Percentiles rank a stretch among this genome's conserved stretches.
Conservation (phyloP, 2,329 filamentous ascomycete genomes). For the Fusarium sublunatum region DNA sequence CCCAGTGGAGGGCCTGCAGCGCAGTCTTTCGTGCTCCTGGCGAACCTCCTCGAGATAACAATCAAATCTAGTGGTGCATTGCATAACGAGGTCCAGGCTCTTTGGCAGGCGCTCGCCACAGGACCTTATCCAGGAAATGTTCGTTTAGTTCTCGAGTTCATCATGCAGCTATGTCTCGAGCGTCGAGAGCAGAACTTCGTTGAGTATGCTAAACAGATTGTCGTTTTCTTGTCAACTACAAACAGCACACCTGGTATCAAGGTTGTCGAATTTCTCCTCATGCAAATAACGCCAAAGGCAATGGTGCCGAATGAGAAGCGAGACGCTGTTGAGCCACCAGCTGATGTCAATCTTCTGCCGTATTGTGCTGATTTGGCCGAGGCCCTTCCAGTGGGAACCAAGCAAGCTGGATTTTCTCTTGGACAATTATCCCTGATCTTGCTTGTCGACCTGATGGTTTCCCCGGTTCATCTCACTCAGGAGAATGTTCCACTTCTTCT, state of each 20-base stretch:
- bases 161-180: slow-evolving; percentile 93
- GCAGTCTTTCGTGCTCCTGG: slow-evolving; percentile 92
- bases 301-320: slow-evolving; percentile 94
- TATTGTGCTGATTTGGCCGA: slow-evolving; percentile 89
- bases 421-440: slow-evolving; percentile 94
- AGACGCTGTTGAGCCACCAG: slow-evolving; percentile 73
- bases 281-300: slow-evolving; percentile 93
- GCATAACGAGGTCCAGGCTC: slow-evolving; percentile 95
- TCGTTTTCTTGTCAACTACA: slow-evolving; percentile 92
- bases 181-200: slow-evolving; percentile 98
- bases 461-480: slow-evolving; percentile 81
- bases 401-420: slow-evolving; percentile 89
- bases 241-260: slow-evolving; percentile 80
- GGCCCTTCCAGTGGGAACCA: slow-evolving; percentile 86
- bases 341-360: slow-evolving; percentile 79
- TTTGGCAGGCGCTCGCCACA: slow-evolving; percentile 96
- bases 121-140: slow-evolving; percentile 95
- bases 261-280: slow-evolving; percentile 90
- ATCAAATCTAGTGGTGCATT: slow-evolving; percentile 88
- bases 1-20: slow-evolving; percentile 91
- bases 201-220: slow-evolving; percentile 96
- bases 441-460: slow-evolving; percentile 94
- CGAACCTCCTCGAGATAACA: slow-evolving; percentile 95
- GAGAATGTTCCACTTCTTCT: slow-evolving; percentile 88
- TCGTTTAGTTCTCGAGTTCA: slow-evolving; percentile 92